Conservation (phyloP, 2,329 filamentous ascomycete species). For the Cordyceps farinosa region DNA sequence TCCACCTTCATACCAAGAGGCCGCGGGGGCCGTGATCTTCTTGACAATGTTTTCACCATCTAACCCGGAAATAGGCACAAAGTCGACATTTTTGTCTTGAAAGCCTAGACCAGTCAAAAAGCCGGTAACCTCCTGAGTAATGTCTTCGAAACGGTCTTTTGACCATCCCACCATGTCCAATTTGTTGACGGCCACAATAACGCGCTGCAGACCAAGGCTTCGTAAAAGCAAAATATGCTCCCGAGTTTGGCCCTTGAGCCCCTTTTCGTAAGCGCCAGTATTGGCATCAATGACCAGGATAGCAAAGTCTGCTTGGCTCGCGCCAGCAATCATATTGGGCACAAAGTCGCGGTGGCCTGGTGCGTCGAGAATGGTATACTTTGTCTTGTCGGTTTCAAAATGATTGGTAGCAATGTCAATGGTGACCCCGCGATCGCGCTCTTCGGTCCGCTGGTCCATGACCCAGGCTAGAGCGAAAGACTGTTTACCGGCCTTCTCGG, state of each 20-base stretch:
- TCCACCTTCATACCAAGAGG: constrained; percentile 75
- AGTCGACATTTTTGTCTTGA: constrained; percentile 72
- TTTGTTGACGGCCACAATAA: constrained; percentile 94
- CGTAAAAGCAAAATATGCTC: constrained; percentile 88
- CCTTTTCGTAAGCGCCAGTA: constrained; percentile 88
- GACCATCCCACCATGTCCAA: constrained; percentile 86
- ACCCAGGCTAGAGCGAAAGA: constrained; percentile 98
- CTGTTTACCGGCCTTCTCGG: constrained; percentile 85
- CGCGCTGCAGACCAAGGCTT: constrained; percentile 82
- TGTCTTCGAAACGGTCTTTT: constrained; percentile 77
- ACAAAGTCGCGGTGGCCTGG: constrained; percentile 95
- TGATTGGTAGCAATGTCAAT: constrained; percentile 95
- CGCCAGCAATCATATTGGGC: constrained; percentile 97
- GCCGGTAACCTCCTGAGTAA: constrained; percentile 74
- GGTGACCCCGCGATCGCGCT: constrained; percentile 84
- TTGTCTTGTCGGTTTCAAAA: constrained; percentile 83
- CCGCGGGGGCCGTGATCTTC: constrained; percentile 50
- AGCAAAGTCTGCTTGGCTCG: constrained; percentile 92
- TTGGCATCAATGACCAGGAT: constrained; percentile 91
- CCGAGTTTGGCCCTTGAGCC: constrained; percentile 86
- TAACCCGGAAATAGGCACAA: constrained; percentile 86
- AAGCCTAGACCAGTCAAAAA: constrained; percentile 85
- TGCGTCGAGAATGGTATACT: constrained; percentile 92
- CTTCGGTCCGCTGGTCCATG: constrained; percentile 86
- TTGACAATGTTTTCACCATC: constrained; percentile 80